These are phyloP conservation scores for Torrubiellomyces zombiae DNA, from an alignment of 2,329 filamentous ascomycete genomes.

Conservation along the genomic window DNA sequence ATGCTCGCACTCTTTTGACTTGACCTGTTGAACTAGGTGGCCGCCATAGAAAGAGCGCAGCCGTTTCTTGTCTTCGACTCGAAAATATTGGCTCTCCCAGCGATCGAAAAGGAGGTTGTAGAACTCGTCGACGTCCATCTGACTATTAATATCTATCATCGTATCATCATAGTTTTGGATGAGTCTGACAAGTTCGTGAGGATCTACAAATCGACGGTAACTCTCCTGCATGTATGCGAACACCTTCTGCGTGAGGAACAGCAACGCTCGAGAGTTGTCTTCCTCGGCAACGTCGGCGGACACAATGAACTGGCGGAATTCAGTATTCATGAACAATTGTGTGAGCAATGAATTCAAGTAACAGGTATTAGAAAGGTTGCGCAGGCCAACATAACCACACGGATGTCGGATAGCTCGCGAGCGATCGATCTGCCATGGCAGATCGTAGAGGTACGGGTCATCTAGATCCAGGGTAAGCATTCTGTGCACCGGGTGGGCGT, in stretches of 20 bases:
- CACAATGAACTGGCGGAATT: constrained; percentile 76
- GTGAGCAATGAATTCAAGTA: constrained; percentile 92
- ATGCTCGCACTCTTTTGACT: constrained; percentile 85
- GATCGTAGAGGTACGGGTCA: constrained; percentile 43
- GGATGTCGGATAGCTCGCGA: constrained; percentile 52
- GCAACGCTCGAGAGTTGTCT: constrained; percentile 43
- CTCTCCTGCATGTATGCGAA: constrained; percentile 81
- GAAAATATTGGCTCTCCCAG: constrained; percentile 67
- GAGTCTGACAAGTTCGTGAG: constrained; percentile 51
- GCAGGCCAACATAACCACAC: constrained; percentile 76
- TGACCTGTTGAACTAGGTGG: constrained; percentile 83
- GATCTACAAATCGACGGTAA: constrained; percentile 56
- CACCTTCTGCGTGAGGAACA: constrained; percentile 62
- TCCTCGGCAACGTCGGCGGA: constrained; percentile 38
- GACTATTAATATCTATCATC: constrained; percentile 68
- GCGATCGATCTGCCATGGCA: constrained; percentile 46
- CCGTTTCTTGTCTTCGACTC: constrained; percentile 47
- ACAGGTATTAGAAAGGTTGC: constrained; percentile 88
- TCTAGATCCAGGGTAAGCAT: constrained; percentile 7
- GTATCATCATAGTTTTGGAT: constrained; percentile 73
- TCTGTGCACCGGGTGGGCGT: background rate
- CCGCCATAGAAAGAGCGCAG: constrained; percentile 83
- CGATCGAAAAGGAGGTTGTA: constrained; percentile 87
- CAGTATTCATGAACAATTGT: constrained; percentile 88
- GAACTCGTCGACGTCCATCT: constrained; percentile 98